Evolutionary conservation across 306 rosid species (phyloP).

Genomic region (Dalbergia cochinchinensis): DNA sequence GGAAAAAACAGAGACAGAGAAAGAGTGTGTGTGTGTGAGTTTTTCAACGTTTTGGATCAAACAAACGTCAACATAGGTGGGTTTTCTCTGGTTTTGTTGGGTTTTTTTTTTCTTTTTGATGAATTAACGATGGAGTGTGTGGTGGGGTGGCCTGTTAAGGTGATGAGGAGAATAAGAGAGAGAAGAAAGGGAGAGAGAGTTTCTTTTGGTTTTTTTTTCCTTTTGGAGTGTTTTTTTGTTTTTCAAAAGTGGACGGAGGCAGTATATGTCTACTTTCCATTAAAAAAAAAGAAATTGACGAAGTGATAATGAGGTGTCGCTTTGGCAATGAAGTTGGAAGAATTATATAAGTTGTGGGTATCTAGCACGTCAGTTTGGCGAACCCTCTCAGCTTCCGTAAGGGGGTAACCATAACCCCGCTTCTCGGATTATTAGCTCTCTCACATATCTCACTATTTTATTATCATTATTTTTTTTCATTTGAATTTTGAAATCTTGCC

Average conservation of each 20-base stretch:
- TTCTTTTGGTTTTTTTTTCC: background rate
- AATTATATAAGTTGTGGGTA: too few relatives aligned
- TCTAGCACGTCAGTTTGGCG: too few relatives aligned
- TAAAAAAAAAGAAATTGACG: background rate
- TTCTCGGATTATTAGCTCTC: too few relatives aligned
- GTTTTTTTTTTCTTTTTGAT: constrained; percentile 50
- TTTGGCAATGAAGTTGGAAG: constrained; percentile 46
- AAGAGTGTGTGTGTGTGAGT: background rate
- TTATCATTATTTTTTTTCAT: too few relatives aligned
- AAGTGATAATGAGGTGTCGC: constrained; percentile 63
- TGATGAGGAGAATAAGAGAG: constrained; percentile 8
- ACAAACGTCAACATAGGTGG: constrained; percentile 50
- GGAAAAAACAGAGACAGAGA: background rate
- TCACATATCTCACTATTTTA: too few relatives aligned
- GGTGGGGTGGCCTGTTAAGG: constrained; percentile 42
- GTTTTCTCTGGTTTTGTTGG: constrained; percentile 7
- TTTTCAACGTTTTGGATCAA: constrained; percentile 57
- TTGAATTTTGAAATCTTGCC: too few relatives aligned
- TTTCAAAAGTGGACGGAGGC: too few relatives aligned
- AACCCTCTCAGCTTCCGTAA: too few relatives aligned
- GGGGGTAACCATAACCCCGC: too few relatives aligned
- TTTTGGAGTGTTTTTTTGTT: constrained; percentile 22
- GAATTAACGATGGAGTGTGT: constrained; percentile 50
- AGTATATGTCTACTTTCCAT: too few relatives aligned
- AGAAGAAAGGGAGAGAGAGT: constrained; percentile 32